Conservation (phyloP, 495 filamentous ascomycete genomes). For the Cladorrhinum samala region DNA sequence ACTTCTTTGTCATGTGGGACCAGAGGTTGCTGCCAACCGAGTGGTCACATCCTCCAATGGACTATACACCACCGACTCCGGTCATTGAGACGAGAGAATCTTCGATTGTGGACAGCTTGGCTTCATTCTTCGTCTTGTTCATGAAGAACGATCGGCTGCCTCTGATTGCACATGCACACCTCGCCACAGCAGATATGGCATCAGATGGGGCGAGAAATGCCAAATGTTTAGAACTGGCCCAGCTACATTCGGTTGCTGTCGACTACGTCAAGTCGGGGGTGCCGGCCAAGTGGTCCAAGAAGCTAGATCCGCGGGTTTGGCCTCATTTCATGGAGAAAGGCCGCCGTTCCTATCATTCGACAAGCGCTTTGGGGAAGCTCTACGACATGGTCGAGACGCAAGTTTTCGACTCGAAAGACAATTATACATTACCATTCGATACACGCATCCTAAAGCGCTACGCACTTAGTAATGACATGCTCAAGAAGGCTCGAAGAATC, state of each 20-base stretch:
- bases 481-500: conserved; percentile 55
- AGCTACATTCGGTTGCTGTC: conserved; percentile 82
- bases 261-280: conserved; percentile 90
- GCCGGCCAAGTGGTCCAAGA: conserved; percentile 59
- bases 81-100: conserved; percentile 40
- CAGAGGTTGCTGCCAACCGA: conserved; percentile 59
- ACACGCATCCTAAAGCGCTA: conserved; percentile 64
- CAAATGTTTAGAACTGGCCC: conserved; percentile 69
- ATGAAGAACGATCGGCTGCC: conserved; percentile 88
- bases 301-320: conserved; percentile 54
- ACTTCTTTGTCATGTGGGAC: conserved; percentile 95
- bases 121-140: conserved; percentile 80
- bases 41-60: conserved; percentile 71
- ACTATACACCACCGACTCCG: conserved; percentile 52
- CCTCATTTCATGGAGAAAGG: conserved; percentile 92
- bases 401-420: conserved; percentile 61
- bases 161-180: conserved; percentile 75
- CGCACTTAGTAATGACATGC: conserved; percentile 42
- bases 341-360: conserved; percentile 55
- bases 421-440: conserved; percentile 68
- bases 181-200: conserved; percentile 66
- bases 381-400: conserved; percentile 57
- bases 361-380: conserved; percentile 70
- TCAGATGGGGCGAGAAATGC: conserved; percentile 57
- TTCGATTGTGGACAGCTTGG: conserved; percentile 64